Percentiles rank a stretch among this genome's conserved stretches.
Conservation (phyloP, 2,329 filamentous ascomycete genomes). For the Ceratocystis destructans region DNA sequence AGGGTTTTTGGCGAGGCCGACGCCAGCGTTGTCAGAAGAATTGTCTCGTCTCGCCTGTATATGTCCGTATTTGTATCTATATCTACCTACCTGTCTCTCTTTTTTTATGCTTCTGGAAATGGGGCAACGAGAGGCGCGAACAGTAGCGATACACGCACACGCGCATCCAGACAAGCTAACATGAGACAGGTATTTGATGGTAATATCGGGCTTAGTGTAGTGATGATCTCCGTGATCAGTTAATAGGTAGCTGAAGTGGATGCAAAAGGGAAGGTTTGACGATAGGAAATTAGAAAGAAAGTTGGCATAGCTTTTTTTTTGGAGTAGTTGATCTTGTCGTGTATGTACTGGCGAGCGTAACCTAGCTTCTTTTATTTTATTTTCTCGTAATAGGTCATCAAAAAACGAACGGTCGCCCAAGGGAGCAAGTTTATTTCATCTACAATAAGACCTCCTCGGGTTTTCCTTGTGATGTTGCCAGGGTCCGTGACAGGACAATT, state of each 20-base stretch:
- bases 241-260: not conserved
- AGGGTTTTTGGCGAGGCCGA: too few relatives aligned
- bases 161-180: not conserved
- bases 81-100: not conserved
- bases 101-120: not conserved
- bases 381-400: too few relatives aligned
- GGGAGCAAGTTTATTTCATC: conserved; percentile 1
- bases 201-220: not conserved
- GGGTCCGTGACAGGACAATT: not conserved
- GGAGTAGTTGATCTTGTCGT: not conserved
- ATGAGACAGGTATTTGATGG: not conserved
- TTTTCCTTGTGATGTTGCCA: not conserved
- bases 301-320: not conserved
- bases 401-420: not conserved
- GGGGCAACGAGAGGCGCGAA: not conserved
- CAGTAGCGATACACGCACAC: not conserved
- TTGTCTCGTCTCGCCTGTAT: too few relatives aligned
- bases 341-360: not conserved
- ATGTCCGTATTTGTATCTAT: not conserved
- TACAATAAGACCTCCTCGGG: not conserved
- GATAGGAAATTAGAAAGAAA: not conserved
- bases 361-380: not conserved
- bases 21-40: too few relatives aligned
- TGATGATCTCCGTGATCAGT: not conserved
- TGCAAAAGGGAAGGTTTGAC: not conserved